Base-by-base conservation (phyloP, 2,329 filamentous ascomycete genomes). In the Ceratocystis ficicola region DNA sequence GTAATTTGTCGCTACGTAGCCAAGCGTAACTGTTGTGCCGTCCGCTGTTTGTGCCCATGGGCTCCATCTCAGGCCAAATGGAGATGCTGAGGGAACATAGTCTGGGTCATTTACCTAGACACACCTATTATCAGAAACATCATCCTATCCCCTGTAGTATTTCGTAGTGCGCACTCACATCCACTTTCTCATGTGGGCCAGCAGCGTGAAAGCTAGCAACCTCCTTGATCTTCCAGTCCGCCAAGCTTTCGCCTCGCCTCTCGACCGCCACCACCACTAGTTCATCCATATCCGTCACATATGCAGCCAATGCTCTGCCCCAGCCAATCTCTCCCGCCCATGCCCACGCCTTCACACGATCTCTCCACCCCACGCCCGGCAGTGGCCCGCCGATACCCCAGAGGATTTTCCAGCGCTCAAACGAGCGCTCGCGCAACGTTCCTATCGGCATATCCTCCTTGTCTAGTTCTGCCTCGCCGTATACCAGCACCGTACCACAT, bases 381-480 rank as follows among this genome's bases (percentile, higher is more conserved):
- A 83, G 67, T 2, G 77, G 77, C 50, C 78, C 80, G 5, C 83
- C 83, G 2, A 84, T 72, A 0, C 80, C 80, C 82, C 82, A 85
- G 1, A 83, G 75, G 0, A 81, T 76, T 65, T 77, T 75, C 82
- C 82, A 85, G 17, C 75, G 76, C 32, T 78, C 77, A 69, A 80
- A 77, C 8, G 76, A 73, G 17, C 76, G 74, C 8, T 73, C 73
- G 7, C 76, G 73, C 62, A 73, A 72, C 2, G 73, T 73, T 3
- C 71, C 70, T 46, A 69, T 48, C 4, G 62, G 69, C 67, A 5
- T 66, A 70, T n/a, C 69, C 69, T 0, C 12, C 28, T 59, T 30
- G 28, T 25, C 55, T 5, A 28, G 15, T 6, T 30, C 28, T 17
- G 64, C 68, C 70, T 85, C 82, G 20, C 82, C 82, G 57, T 83